phyloP scores from a whole-genome alignment of 257 asterid species.

The Misopates orontium region DNA sequence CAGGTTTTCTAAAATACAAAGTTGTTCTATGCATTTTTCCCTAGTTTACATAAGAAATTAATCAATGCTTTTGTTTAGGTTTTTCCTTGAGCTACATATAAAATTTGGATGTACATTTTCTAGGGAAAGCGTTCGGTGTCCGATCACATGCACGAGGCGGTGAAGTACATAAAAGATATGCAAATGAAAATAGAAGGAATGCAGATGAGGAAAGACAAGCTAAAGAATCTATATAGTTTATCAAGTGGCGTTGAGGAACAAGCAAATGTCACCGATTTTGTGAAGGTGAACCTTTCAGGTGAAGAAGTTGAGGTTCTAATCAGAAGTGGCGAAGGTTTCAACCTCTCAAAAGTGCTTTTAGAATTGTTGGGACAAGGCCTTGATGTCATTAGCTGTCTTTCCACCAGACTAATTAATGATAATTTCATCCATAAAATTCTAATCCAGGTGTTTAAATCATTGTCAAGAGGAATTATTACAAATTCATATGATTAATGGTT shows the following conservation, averaged over 20 bases:
- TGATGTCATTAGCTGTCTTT: conserved; percentile 38
- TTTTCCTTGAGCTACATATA: not conserved
- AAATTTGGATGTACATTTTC: not conserved
- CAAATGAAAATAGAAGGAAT: conserved; percentile 43
- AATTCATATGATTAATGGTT: too few species aligned
- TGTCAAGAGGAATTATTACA: too few species aligned
- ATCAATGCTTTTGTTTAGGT: not conserved
- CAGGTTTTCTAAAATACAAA: too few species aligned
- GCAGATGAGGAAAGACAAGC: conserved; percentile 32
- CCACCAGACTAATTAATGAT: not conserved
- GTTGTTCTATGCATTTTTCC: too few species aligned
- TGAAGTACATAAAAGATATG: conserved; percentile 44
- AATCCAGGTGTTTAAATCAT: not conserved
- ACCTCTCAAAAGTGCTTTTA: conserved; percentile 41
- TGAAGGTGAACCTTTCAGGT: conserved; percentile 13
- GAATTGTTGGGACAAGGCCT: conserved; percentile 36
- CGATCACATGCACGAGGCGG: conserved; percentile 51
- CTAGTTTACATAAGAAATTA: too few species aligned
- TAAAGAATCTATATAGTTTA: conserved; percentile 20
- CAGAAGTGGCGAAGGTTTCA: conserved; percentile 21
- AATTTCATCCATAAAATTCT: conserved; percentile 7
- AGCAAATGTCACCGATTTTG: not conserved
- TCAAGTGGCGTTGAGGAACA: not conserved
- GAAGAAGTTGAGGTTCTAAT: conserved; percentile 52
- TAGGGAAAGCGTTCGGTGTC: conserved; percentile 60